Evolutionary conservation across 2,329 filamentous ascomycete genomes (phyloP).

Genomic region (Chrysoporthe deuterocubensis): DNA sequence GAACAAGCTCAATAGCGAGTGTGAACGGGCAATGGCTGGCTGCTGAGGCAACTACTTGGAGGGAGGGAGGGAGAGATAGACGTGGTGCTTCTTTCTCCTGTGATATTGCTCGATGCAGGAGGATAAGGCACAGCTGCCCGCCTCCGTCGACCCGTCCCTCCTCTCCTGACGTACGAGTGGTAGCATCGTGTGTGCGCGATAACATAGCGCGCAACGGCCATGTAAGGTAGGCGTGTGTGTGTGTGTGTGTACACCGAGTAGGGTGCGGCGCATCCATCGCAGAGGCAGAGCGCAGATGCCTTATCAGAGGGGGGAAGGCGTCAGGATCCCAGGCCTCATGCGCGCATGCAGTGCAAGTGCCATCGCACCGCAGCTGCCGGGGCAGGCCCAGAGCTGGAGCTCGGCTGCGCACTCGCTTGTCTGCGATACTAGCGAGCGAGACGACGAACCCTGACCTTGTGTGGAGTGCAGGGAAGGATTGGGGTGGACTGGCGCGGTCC

Average conservation of each 20-base stretch:
- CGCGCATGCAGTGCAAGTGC: neutral
- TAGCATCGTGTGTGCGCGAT: neutral
- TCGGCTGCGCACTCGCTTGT: neutral
- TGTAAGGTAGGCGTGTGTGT: neutral
- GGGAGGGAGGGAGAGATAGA: neutral
- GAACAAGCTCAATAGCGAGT: too few relatives aligned
- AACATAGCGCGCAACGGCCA: neutral
- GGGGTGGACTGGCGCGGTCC: neutral
- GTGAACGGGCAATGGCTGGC: too few relatives aligned
- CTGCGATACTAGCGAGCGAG: neutral
- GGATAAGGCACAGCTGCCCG: neutral
- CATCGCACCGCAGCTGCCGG: neutral
- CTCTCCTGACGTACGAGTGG: neutral
- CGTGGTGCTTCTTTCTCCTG: neutral
- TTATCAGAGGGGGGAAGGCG: neutral
- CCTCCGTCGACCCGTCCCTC: neutral
- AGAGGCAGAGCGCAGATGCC: too few relatives aligned
- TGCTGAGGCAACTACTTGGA: neutral
- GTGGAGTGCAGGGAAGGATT: slow-evolving; percentile 6
- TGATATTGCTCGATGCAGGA: neutral
- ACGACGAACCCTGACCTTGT: slow-evolving; percentile 5
- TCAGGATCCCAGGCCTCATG: neutral
- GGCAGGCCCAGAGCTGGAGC: neutral
- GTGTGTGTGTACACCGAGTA: neutral
- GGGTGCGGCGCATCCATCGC: too few relatives aligned